Evolutionary conservation across 176 grass and related monocot species (phyloP).

Genomic region (Rhynchospora breviuscula): DNA sequence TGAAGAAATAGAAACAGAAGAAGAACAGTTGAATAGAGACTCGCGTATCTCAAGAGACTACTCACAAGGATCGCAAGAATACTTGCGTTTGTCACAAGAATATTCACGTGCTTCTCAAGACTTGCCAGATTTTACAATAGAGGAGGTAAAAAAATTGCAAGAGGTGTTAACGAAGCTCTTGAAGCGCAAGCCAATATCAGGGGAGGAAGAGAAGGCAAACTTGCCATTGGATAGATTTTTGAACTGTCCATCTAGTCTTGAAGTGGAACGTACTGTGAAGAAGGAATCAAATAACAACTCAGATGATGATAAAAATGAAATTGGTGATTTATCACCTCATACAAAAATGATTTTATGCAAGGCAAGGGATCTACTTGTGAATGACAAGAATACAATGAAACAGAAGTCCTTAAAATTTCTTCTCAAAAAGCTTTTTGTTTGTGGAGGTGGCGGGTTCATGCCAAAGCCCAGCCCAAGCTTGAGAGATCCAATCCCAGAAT

Average conservation of each 20-base stretch:
- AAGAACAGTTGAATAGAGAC: conserved; percentile 2
- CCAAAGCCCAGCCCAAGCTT: conserved; percentile 42
- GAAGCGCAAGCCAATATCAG: conserved; percentile 37
- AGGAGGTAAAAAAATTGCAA: conserved; percentile 72
- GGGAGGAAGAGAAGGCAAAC: conserved; percentile 28
- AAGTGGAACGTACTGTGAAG: conserved; percentile 44
- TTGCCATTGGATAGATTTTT: conserved; percentile 74
- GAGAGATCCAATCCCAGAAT: conserved; percentile 49
- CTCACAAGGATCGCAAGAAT: conserved; percentile 13
- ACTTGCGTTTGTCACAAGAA: background rate
- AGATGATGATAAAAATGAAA: conserved; percentile 23
- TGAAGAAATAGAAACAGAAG: conserved; percentile 20
- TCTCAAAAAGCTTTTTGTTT: conserved; percentile 70
- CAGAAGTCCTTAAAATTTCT: conserved; percentile 64
- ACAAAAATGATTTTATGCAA: conserved; percentile 81
- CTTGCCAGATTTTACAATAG: conserved; percentile 57
- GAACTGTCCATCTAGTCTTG: conserved; percentile 85
- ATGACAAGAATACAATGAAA: conserved; percentile 35
- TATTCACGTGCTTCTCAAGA: conserved; percentile 20
- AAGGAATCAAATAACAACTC: background rate
- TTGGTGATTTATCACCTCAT: conserved; percentile 58
- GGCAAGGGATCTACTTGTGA: conserved; percentile 59
- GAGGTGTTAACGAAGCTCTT: conserved; percentile 54
- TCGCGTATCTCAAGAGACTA: background rate
- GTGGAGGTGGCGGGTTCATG: conserved; percentile 43